phyloP scores from a whole-genome alignment of 441 rosid genomes.

The Gossypium lobatum region DNA sequence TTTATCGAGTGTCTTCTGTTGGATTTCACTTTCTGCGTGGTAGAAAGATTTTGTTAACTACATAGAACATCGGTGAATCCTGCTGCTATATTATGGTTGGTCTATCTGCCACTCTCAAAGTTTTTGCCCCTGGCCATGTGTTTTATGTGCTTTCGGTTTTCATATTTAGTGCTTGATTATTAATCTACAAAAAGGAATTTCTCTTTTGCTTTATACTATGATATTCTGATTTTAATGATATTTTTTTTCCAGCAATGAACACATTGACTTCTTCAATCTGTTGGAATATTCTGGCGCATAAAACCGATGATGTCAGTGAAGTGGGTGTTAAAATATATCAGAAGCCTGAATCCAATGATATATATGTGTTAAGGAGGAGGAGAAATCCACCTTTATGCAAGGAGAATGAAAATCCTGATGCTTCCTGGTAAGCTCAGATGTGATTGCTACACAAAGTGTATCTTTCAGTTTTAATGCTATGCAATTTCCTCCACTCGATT shows the following conservation, averaged over 20 bases:
- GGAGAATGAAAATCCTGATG: conserved; percentile 84
- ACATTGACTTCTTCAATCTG: conserved; percentile 71
- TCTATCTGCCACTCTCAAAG: not conserved
- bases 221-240: not conserved
- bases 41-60: not conserved
- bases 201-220: not conserved
- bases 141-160: not conserved
- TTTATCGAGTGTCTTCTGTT: not conserved
- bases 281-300: conserved; percentile 91
- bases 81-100: not conserved
- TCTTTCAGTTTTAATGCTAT: not conserved
- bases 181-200: not conserved
- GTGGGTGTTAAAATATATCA: conserved; percentile 84
- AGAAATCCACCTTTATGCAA: conserved; percentile 79
- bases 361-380: conserved; percentile 72
- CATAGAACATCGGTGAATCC: not conserved
- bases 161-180: not conserved
- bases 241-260: conserved; percentile 58
- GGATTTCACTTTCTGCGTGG: not conserved
- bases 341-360: conserved; percentile 86
- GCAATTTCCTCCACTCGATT: not conserved
- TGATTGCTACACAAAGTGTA: conserved; percentile 1
- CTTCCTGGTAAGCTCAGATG: conserved; percentile 64
- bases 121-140: not conserved
- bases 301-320: conserved; percentile 82